Conservation (phyloP, 768 basidiomycete genomes). For the Russula emetica region DNA sequence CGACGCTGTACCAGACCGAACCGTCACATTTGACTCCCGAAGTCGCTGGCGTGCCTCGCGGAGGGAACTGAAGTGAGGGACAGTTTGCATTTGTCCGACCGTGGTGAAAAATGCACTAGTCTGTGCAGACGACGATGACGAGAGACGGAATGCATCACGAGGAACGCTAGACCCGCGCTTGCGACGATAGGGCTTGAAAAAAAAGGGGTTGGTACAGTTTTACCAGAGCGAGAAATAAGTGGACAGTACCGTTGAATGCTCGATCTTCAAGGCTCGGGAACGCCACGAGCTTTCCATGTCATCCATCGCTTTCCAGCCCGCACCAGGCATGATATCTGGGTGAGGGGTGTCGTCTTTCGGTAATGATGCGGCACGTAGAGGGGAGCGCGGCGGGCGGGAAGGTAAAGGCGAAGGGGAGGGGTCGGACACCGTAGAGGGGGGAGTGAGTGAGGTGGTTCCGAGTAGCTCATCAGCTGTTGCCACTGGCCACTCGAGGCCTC, state of each 20-base stretch:
- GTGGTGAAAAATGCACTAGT: slow-evolving; percentile 28
- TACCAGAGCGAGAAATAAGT: neutral
- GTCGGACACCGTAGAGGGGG: slow-evolving; percentile 21
- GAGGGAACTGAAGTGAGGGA: slow-evolving; percentile 28
- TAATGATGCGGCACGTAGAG: slow-evolving; percentile 22
- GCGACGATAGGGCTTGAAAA: slow-evolving; percentile 14
- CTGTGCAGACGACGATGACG: slow-evolving; percentile 23
- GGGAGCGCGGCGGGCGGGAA: slow-evolving; percentile 27
- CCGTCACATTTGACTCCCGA: slow-evolving; percentile 53
- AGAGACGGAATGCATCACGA: slow-evolving; percentile 28
- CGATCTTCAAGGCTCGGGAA: slow-evolving; percentile 21
- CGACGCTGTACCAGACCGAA: slow-evolving; percentile 64
- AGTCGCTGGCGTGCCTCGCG: slow-evolving; percentile 30
- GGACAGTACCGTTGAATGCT: slow-evolving; percentile 24
- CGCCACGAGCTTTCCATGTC: slow-evolving; percentile 26
- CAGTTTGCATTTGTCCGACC: slow-evolving; percentile 26
- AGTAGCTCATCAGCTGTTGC: slow-evolving; percentile 22
- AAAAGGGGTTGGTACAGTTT: neutral
- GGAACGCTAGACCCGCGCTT: slow-evolving; percentile 29
- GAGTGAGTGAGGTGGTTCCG: slow-evolving; percentile 25
- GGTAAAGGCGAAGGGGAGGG: slow-evolving; percentile 15
- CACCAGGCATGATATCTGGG: slow-evolving; percentile 15
- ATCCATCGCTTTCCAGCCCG: slow-evolving; percentile 22
- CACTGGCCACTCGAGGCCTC: slow-evolving; percentile 20
- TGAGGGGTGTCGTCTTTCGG: slow-evolving; percentile 14